Percentiles rank a stretch among this genome's conserved stretches.
phyloP scores from a whole-genome alignment of 1,284 basidiomycete genomes.

The Rhodotorula mucilaginosa region DNA sequence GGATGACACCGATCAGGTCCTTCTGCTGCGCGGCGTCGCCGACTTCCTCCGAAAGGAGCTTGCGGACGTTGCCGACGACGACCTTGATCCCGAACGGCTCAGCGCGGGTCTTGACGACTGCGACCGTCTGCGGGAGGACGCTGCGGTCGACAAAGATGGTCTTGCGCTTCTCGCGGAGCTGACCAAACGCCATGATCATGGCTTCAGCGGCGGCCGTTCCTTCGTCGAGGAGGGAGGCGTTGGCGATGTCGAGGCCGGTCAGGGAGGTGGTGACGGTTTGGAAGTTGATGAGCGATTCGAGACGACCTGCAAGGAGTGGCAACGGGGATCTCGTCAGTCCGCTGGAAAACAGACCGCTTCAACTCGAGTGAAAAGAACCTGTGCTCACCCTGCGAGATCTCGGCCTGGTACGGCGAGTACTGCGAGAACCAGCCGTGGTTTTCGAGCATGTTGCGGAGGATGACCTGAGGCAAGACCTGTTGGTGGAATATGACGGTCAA shows the following conservation, averaged over 20 bases:
- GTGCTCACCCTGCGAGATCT: conserved; percentile 79
- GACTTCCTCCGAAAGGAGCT: conserved; percentile 53
- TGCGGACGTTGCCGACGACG: conserved; percentile 62
- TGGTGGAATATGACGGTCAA: neutral
- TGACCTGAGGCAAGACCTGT: conserved; percentile 79
- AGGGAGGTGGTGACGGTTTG: conserved; percentile 96
- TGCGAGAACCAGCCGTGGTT: conserved; percentile 98
- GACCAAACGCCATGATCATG: conserved; percentile 76
- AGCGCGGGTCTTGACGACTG: conserved; percentile 80
- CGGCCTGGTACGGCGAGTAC: conserved; percentile 81
- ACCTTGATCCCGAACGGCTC: conserved; percentile 85
- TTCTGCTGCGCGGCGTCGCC: conserved; percentile 55
- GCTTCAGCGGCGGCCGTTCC: conserved; percentile 90
- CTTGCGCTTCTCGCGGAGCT: conserved; percentile 66
- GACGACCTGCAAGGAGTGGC: conserved; percentile 62
- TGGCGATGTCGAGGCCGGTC: conserved; percentile 90
- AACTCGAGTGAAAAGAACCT: conserved; percentile 32
- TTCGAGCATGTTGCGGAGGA: conserved; percentile 85
- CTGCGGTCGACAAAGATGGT: conserved; percentile 79
- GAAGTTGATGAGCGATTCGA: conserved; percentile 95
- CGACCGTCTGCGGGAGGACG: conserved; percentile 80
- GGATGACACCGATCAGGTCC: conserved; percentile 78
- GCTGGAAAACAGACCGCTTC: too few species aligned
- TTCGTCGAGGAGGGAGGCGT: conserved; percentile 73
- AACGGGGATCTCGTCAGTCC: neutral